These are phyloP conservation scores for Stagonosporopsis tanaceti DNA, from an alignment of 2,329 filamentous ascomycete species.

Conservation along the genomic window DNA sequence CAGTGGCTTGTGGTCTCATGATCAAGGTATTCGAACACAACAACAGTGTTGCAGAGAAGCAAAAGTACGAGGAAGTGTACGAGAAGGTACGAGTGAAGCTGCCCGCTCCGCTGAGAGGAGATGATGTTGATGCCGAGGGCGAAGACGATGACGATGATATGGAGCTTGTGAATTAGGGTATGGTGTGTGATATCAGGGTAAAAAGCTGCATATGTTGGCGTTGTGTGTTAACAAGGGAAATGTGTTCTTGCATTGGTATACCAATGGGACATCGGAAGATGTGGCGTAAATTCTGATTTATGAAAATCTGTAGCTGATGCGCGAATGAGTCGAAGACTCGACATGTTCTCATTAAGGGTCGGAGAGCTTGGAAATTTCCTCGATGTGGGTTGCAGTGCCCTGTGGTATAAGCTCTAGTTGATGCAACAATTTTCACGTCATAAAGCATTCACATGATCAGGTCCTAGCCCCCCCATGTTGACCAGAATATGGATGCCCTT, in stretches of 20 bases:
- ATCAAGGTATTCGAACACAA: conserved; percentile 40
- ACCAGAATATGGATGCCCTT: background rate
- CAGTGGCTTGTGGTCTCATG: conserved; percentile 43
- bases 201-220: conserved; percentile 11
- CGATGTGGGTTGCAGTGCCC: background rate
- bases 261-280: background rate
- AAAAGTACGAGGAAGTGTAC: conserved; percentile 28
- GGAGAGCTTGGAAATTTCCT: background rate
- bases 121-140: conserved; percentile 32
- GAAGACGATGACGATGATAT: conserved; percentile 29
- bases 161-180: background rate
- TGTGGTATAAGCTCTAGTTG: background rate
- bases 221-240: background rate
- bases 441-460: too few relatives aligned
- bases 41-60: conserved; percentile 39
- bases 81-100: conserved; percentile 33
- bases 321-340: background rate
- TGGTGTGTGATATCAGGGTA: background rate
- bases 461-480: background rate
- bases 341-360: background rate
- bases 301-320: background rate
- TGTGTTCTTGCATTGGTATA: conserved; percentile 8
- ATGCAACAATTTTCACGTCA: too few relatives aligned
- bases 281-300: background rate
- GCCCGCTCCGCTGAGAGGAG: conserved; percentile 34